Base-by-base conservation (phyloP, 2,329 filamentous ascomycete genomes). In the Apiospora marii region DNA sequence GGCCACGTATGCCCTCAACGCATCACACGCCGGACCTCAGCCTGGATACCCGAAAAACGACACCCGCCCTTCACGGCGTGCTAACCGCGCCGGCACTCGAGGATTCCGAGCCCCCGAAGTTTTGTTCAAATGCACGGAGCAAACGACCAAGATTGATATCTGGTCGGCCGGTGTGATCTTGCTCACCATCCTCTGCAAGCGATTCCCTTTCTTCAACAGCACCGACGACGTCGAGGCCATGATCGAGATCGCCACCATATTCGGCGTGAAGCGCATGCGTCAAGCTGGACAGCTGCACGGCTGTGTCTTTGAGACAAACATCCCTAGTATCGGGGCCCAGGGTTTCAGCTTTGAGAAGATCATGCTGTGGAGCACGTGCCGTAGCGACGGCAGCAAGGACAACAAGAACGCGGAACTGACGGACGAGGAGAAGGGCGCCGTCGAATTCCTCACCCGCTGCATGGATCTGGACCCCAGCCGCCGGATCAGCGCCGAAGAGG, bases 121-220 rank as follows among this genome's bases (percentile, higher is more conserved):
- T 3, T 87, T 99, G 0, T 94, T 98, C 83, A 99, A 99, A 83
- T 99, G 96, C 84, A 98, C 95, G 0, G 93, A 95, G 75, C 96
- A 99, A 82, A 97, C 93, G 4, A 96, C 93, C 61, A 93, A 96
- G 77, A 96, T 99, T 77, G 96, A 99, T 81, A 93, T 99, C 76
- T 99, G 96, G 96, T 98, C 94, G 34, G 95, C 92, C 0, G 96
- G 96, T 58, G 95, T 99, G n/a, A 97, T 99, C 71, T 88, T 99
- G 2, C 87, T 99, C n/a, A 99, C 96, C 0, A 93, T 99, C 75
- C 87, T 99, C 19, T 96, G 94, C 53, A 93, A 93, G 72, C 92
- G 96, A 4, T 99, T 99, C 78, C 96, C 96, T 1, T 99, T 99
- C 84, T 99, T 99, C 87, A 98, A 99, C 84, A 97, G 94, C 67